Evolutionary conservation across 495 filamentous ascomycete genomes (phyloP), one percentile per base, ranked within the genome.

Genomic region (Penicillium alfredii): DNA sequence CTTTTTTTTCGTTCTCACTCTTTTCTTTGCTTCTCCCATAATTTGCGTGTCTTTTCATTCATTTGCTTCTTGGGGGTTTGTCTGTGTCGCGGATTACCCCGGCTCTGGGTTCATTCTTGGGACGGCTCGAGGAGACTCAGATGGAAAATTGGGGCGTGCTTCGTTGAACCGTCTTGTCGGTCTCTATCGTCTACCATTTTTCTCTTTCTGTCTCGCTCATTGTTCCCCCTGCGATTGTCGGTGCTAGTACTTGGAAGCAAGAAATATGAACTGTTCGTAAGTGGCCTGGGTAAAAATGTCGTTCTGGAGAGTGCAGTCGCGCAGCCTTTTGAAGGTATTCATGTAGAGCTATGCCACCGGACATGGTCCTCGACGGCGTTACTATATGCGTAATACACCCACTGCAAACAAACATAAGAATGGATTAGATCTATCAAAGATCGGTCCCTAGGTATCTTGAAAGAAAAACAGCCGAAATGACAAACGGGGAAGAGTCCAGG

Each of bases 1-100:
- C 49, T 56, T 45, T 59, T 37, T 40, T 46, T 50, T 37, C 35
- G 57, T 57, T 49, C 51, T 51, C 42, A 42, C 47, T 41, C 49
- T 44, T 53, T 47, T 51, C 47, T 48, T 58, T 49, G n/a, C n/a
- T n/a, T n/a, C n/a, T n/a, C n/a, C n/a, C n/a, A n/a, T n/a, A n/a
- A n/a, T 47, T 56, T 50, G 44, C 49, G 47, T 45, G 45, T 48
- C 56, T 49, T 44, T 53, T 38, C 40, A 38, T 44, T 51, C 37
- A 45, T 51, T 46, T 41, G 33, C 49, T 45, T 25, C 20, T 40
- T 44, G 39, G 39, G 38, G 46, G 44, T 42, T 34, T 42, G 22
- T 40, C 19, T 23, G 9, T 38, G 30, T 27, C 24, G 27, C 41
- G 29, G 8, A 35, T 38, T 47, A 9, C 26, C 23, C 28, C 21